Conservation (phyloP, 345 rosid genomes). For the Pugionium dolabratum region DNA sequence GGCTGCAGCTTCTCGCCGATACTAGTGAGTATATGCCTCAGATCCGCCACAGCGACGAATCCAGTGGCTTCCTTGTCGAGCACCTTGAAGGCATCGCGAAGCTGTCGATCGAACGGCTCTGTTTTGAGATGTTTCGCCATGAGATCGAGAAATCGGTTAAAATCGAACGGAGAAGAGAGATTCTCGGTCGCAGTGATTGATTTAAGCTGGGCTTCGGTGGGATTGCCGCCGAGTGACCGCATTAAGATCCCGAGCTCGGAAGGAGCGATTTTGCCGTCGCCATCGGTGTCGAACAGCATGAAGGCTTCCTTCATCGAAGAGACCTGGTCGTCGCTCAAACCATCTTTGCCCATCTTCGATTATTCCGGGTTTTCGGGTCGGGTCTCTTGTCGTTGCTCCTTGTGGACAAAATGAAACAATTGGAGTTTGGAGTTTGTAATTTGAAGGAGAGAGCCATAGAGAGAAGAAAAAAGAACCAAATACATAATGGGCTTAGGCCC, state of each 20-base stretch:
- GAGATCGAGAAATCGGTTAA: constrained; percentile 82
- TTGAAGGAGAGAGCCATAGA: too few species aligned
- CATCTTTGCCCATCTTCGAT: constrained; percentile 67
- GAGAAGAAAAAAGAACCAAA: too few species aligned
- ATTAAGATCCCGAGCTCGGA: constrained; percentile 93
- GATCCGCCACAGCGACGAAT: constrained; percentile 87
- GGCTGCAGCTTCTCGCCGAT: constrained; percentile 96
- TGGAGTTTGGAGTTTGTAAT: too few species aligned
- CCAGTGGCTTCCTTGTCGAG: constrained; percentile 91
- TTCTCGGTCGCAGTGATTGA: constrained; percentile 68
- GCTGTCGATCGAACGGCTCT: constrained; percentile 96
- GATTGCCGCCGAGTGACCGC: constrained; percentile 97
- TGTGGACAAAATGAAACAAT: too few species aligned
- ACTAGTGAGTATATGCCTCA: constrained; percentile 85
- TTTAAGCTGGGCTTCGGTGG: constrained; percentile 91
- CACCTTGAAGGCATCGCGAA: constrained; percentile 94
- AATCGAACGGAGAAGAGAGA: constrained; percentile 79
- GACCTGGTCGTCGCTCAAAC: constrained; percentile 86
- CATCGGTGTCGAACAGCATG: constrained; percentile 92
- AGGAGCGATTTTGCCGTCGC: constrained; percentile 92
- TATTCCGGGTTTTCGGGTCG: constrained; percentile 32
- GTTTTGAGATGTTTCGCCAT: constrained; percentile 89
- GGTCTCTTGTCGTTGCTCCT: neutral
- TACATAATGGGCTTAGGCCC: too few species aligned
- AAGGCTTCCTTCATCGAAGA: constrained; percentile 97